Evolutionary conservation across 2,329 filamentous ascomycete species (phyloP), one percentile per base, ranked within the genome.

Genomic region (Pseudopithomyces maydicus): DNA sequence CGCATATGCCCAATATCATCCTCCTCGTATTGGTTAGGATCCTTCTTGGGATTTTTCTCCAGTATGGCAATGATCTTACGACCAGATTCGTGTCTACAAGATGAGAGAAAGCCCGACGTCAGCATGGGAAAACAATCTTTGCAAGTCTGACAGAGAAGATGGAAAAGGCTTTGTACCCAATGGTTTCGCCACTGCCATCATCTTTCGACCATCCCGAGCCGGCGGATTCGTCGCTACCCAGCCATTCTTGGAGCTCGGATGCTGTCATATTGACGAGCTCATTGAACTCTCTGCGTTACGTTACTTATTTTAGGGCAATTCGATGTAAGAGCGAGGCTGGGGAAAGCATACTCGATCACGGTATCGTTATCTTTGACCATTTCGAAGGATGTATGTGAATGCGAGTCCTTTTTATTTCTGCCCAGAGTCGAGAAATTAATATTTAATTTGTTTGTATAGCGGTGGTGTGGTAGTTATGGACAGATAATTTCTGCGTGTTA

Each of bases 241-340:
- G 80, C 87, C 87, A 89, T 22, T 81, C 77, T 64, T 86, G 80
- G 15, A 90, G 80, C 60, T 89, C 86, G 1, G 79, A 71, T 1
- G 85, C 78, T 11, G 79, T 82, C 86, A 90, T 89, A 72, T 89
- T 89, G 71, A 89, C 85, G 45, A 88, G 74, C 38, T 84, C 80
- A 59, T 89, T 88, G 79, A 88, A 90, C 68, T 89, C 86, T 48
- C 82, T 81, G 59, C n/a, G 15, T 19, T 11, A 15, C n/a, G 41
- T 47, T 32, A 49, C 38, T 46, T 29, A 48, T 43, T 17, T 42
- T 51, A 6, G 19, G 22, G 12, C 20, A 33, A 50, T 36, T 43
- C 26, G 26, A 2, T 8, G 33, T 35, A 11, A n/a, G 17, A 8
- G 19, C 3, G 14, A 15, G 5, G 14, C 11, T 14, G 5, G 38